Evolutionary conservation across 2,329 filamentous ascomycete genomes (phyloP), one percentile per base, ranked within the genome.

Genomic region (Cercospora janseana): DNA sequence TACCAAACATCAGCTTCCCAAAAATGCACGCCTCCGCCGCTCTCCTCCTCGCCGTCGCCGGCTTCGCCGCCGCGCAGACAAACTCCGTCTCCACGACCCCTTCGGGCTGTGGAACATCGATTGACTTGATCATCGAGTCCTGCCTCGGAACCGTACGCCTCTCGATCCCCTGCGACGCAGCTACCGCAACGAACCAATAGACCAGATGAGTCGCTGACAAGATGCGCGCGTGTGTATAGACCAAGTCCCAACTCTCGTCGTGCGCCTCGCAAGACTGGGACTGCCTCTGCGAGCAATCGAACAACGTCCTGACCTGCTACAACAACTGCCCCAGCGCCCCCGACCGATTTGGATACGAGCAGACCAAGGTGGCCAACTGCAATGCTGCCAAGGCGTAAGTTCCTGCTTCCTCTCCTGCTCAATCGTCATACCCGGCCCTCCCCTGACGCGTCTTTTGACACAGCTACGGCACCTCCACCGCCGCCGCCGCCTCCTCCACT

Each of bases 251-350:
- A 49, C 66, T 78, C 60, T 55, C 69, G 13, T 60, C 58, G 37
- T 80, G 78, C 67, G 59, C 55, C 24, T 47, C 60, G 31, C 76
- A 75, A 55, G 76, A 80, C 67, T 80, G 72, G 69, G 67, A 70
- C 60, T 85, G 82, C 68, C 71, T 82, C 23, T 85, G 81, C 68
- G 69, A 74, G 42, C 74, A 78, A 59, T 79, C 77, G 65, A 75
- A 64, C 28, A 60, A 60, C 40, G 56, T 67, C 43, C 40, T 62
- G 7, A 60, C 57, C 9, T 85, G 82, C 76, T 84, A 82, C 72
- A 78, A 79, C 72, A 81, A 82, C 72, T 85, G 82, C 71, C 80
- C 81, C 45, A 57, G 73, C 77, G 57, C 61, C 60, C 55, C 70
- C 12, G 67, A 65, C 42, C 60, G 63, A 29, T 62, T 62, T 49